These are phyloP conservation scores for Dictyostelium brefeldianum DNA, from an alignment of 78 protist genomes.

Conservation along the genomic window DNA sequence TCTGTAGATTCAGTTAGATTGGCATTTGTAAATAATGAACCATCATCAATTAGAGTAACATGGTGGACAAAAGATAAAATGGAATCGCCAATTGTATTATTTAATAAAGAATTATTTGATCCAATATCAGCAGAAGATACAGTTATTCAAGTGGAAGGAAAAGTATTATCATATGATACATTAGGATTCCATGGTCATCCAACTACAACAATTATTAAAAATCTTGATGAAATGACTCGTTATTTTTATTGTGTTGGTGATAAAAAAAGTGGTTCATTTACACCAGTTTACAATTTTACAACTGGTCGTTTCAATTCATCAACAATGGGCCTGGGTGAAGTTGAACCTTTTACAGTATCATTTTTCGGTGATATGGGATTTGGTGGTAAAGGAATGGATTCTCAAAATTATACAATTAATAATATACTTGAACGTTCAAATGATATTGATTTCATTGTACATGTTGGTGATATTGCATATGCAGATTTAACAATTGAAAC, in stretches of 20 bases:
- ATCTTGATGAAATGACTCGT: background rate
- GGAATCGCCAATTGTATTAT: slow-evolving; percentile 17
- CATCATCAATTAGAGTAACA: slow-evolving; percentile 1
- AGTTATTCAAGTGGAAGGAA: background rate
- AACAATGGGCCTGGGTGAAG: background rate
- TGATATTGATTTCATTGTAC: slow-evolving; percentile 15
- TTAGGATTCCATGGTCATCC: slow-evolving; percentile 36
- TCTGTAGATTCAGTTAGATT: background rate
- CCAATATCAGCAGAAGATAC: background rate
- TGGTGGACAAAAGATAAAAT: slow-evolving; percentile 20
- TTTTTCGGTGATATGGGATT: slow-evolving; percentile 64
- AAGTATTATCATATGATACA: background rate
- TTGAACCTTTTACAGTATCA: slow-evolving; percentile 21
- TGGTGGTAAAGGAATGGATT: slow-evolving; percentile 4
- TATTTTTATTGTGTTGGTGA: slow-evolving; percentile 56
- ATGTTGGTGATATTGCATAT: slow-evolving; percentile 75
- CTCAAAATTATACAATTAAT: background rate
- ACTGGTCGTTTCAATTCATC: background rate
- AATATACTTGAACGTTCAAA: background rate
- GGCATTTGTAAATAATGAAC: background rate
- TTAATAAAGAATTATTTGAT: background rate
- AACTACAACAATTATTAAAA: background rate
- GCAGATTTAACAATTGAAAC: slow-evolving; percentile 38
- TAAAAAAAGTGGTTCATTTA: slow-evolving; percentile 2
- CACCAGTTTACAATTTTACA: slow-evolving; percentile 34